phyloP scores from a whole-genome alignment of 495 filamentous ascomycete species.

The Trichoderma asperelloides region DNA sequence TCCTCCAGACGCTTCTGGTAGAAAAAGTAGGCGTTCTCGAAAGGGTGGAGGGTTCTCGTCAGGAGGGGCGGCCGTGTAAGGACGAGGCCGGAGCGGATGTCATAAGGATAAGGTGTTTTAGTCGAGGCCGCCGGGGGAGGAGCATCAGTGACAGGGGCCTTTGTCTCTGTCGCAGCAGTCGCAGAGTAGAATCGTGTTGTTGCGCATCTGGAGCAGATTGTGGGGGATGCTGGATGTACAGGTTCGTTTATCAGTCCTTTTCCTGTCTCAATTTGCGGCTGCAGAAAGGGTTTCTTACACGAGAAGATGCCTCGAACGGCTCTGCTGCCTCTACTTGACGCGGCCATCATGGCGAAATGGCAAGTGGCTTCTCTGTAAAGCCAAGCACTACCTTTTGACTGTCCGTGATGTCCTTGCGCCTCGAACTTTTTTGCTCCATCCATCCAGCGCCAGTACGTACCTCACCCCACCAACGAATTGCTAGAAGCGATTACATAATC shows the following conservation, averaged over 20 bases:
- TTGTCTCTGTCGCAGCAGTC: conserved; percentile 14
- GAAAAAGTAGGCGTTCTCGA: conserved; percentile 88
- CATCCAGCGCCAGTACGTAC: conserved; percentile 9
- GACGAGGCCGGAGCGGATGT: conserved; percentile 68
- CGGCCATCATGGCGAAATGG: conserved; percentile 33
- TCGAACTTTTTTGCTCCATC: conserved; percentile 24
- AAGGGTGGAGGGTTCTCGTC: conserved; percentile 72
- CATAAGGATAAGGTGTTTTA: conserved; percentile 37
- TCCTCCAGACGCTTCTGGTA: conserved; percentile 98
- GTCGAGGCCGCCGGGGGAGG: conserved; percentile 16
- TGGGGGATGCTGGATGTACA: conserved; percentile 13
- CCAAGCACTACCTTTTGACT: background rate
- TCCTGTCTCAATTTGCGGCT: conserved; percentile 20
- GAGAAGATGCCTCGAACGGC: conserved; percentile 3
- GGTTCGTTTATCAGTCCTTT: conserved; percentile 12
- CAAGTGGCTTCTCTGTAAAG: background rate
- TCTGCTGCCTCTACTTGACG: conserved; percentile 37
- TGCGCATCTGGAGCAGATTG: conserved; percentile 10
- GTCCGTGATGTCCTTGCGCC: conserved; percentile 10
- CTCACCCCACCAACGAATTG: conserved; percentile 9
- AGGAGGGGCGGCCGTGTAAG: conserved; percentile 83
- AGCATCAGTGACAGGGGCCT: conserved; percentile 7
- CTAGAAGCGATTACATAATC: conserved; percentile 8
- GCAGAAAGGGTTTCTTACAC: background rate
- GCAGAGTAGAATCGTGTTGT: conserved; percentile 24